Evolutionary conservation across 352 stramenopile genomes (phyloP).

Genomic region (Pythium pyrilobum): DNA sequence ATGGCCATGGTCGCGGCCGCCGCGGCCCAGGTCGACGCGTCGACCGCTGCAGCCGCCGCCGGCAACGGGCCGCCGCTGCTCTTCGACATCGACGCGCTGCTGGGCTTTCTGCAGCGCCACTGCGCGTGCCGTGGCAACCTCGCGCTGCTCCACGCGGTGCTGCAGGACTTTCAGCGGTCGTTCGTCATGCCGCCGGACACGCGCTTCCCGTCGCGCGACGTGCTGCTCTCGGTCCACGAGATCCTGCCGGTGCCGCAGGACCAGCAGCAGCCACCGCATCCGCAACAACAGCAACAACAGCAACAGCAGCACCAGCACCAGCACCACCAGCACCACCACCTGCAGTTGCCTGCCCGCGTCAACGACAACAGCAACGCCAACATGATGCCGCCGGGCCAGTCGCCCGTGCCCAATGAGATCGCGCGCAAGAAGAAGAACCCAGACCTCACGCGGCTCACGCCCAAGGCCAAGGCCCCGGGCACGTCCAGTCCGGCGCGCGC

Average conservation of each 20-base stretch:
- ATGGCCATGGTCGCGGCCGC: conserved; percentile 19
- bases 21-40: conserved; percentile 13
- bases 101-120: conserved; percentile 27
- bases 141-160: conserved; percentile 15
- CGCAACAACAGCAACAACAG: background rate
- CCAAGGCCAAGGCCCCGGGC: conserved; percentile 5
- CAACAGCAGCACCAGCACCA: background rate
- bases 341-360: background rate
- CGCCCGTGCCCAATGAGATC: background rate
- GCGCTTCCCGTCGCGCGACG: conserved; percentile 11
- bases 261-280: background rate
- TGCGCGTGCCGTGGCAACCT: conserved; percentile 31
- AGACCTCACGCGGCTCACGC: conserved; percentile 13
- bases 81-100: conserved; percentile 19
- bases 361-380: background rate
- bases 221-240: conserved; percentile 18
- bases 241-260: conserved; percentile 2
- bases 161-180: conserved; percentile 18
- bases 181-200: conserved; percentile 12
- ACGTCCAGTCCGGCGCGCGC: background rate
- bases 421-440: conserved; percentile 8
- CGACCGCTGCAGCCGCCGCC: background rate
- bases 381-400: background rate
- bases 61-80: background rate
- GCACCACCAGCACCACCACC: background rate